Conservation (phyloP, 2,329 filamentous ascomycete genomes). For the Trichoderma simmonsii region DNA sequence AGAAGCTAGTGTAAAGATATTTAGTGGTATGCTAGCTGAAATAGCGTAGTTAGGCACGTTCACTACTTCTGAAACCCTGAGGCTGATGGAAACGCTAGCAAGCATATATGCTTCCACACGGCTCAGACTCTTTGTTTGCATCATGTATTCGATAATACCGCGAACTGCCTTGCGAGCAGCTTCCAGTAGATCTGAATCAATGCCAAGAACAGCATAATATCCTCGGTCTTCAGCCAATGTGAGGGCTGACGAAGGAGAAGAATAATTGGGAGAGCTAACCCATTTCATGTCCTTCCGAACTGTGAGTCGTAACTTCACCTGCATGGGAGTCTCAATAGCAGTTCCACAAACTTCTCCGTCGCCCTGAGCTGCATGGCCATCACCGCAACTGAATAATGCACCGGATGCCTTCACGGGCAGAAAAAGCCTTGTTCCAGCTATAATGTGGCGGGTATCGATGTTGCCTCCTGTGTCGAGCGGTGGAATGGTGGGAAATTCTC, state of each 20-base stretch:
- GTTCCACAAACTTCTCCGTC: conserved; percentile 8
- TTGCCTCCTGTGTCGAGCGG: conserved; percentile 3
- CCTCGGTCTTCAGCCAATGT: background rate
- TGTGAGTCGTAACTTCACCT: background rate
- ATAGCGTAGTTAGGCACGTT: conserved; percentile 1
- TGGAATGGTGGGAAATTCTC: conserved; percentile 5
- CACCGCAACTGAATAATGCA: conserved; percentile 1
- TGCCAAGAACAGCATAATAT: conserved; percentile 4
- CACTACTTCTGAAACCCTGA: conserved; percentile 1
- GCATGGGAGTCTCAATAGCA: conserved; percentile 12
- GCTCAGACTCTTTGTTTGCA: background rate
- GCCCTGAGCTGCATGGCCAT: conserved; percentile 5
- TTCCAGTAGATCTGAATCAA: background rate
- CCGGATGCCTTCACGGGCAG: background rate
- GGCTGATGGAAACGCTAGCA: background rate
- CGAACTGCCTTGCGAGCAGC: background rate
- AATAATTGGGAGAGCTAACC: conserved; percentile 4
- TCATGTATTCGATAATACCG: background rate
- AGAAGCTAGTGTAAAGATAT: background rate
- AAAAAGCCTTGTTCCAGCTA: background rate
- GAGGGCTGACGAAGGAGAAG: background rate
- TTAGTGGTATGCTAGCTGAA: background rate
- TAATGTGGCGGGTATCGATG: conserved; percentile 4
- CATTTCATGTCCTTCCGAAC: background rate
- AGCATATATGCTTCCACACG: conserved; percentile 4